Conservation (phyloP, 2,329 filamentous ascomycete genomes). For the Pseudovirgaria hyperparasitica region DNA sequence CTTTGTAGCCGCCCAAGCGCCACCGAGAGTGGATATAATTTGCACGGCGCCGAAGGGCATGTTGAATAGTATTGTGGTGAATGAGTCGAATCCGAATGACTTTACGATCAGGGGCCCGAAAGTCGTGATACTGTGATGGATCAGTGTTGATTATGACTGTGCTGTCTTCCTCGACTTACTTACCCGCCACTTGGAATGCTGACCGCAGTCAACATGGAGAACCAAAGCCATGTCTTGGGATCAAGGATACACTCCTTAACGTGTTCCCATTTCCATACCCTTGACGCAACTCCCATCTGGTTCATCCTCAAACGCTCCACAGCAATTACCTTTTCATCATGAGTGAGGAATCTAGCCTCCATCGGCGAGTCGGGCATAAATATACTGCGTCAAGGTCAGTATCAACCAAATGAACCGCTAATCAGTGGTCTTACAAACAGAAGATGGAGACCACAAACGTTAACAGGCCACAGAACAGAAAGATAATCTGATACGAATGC, state of each 20-base stretch:
- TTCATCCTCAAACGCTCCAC: constrained; percentile 39
- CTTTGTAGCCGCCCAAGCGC: constrained; percentile 42
- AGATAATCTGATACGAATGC: constrained; percentile 23
- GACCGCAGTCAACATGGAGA: constrained; percentile 17
- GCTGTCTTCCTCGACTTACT: no score
- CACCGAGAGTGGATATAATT: constrained; percentile 45
- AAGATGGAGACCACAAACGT: constrained; percentile 39
- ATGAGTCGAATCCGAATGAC: constrained; percentile 43
- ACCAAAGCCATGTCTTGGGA: constrained; percentile 49
- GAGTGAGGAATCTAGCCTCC: constrained; percentile 42
- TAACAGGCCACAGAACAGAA: constrained; percentile 25
- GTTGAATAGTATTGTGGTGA: constrained; percentile 47
- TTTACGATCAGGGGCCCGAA: constrained; percentile 48
- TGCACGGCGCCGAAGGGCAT: constrained; percentile 50
- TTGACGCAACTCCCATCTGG: constrained; percentile 27
- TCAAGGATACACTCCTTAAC: constrained; percentile 43
- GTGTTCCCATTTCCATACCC: constrained; percentile 39
- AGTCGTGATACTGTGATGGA: constrained; percentile 44
- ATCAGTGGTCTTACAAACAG: constrained; percentile 27
- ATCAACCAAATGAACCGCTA: background rate
- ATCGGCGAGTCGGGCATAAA: constrained; percentile 54
- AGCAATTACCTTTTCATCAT: constrained; percentile 44
- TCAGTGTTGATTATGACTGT: constrained; percentile 28
- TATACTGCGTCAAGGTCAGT: constrained; percentile 9
- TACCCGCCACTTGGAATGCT: no score